Conservation (phyloP, 2,329 filamentous ascomycete genomes). For the Rutstroemia sydowiana region DNA sequence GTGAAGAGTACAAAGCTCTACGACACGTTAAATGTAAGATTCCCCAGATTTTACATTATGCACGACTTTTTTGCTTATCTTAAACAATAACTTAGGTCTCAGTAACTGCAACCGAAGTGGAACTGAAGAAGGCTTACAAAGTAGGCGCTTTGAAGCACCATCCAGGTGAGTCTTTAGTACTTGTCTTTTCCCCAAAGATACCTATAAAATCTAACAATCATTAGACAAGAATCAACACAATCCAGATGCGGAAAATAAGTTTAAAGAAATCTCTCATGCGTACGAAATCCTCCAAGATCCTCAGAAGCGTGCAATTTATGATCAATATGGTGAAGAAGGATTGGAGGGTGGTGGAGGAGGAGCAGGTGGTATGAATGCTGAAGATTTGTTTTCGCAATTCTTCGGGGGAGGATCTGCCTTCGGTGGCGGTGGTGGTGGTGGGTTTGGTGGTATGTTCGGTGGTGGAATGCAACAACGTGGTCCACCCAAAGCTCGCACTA, state of each 20-base stretch:
- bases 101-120: conserved; percentile 71
- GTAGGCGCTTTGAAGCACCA: conserved; percentile 76
- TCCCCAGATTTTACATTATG: conserved; percentile 29
- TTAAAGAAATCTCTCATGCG: conserved; percentile 94
- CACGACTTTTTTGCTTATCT: conserved; percentile 19
- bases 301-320: conserved; percentile 87
- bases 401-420: conserved; percentile 66
- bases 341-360: conserved; percentile 82
- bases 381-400: conserved; percentile 96
- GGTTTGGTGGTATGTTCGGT: conserved; percentile 70
- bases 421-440: conserved; percentile 51
- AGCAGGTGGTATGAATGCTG: conserved; percentile 81
- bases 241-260: conserved; percentile 89
- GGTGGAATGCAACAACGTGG: conserved; percentile 71
- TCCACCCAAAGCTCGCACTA: conserved; percentile 83
- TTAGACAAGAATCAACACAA: conserved; percentile 94
- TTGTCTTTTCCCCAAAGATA: conserved; percentile 5
- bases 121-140: conserved; percentile 89
- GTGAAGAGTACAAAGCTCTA: conserved; percentile 75
- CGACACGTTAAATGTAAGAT: conserved; percentile 66
- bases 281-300: conserved; percentile 92
- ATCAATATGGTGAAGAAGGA: conserved; percentile 96
- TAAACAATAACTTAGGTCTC: conserved; percentile 51
- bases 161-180: conserved; percentile 53
- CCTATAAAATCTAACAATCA: not conserved